phyloP scores from a whole-genome alignment of 352 stramenopile genomes.

The Phytopythium litorale region DNA sequence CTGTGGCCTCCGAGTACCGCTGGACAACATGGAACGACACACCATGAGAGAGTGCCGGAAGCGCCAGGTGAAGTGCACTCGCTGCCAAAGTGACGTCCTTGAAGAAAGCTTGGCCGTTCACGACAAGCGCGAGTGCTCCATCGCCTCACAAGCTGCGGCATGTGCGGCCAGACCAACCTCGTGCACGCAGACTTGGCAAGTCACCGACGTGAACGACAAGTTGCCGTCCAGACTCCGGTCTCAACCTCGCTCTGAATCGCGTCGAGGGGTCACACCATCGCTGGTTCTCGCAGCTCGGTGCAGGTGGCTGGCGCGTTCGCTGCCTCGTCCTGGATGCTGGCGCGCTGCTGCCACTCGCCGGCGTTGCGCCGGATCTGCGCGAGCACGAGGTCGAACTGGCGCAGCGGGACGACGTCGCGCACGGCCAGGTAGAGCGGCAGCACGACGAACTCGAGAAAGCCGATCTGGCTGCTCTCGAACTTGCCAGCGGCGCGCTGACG shows the following conservation, averaged over 20 bases:
- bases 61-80: slow-evolving; percentile 29
- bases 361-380: slow-evolving; percentile 44
- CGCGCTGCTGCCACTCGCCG: slow-evolving; percentile 26
- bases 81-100: slow-evolving; percentile 28
- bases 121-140: slow-evolving; percentile 24
- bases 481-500: slow-evolving; percentile 29
- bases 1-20: slow-evolving; percentile 49
- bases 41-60: slow-evolving; percentile 34
- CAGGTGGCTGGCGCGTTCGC: not conserved
- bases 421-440: slow-evolving; percentile 56
- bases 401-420: slow-evolving; percentile 41
- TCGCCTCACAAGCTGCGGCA: slow-evolving; percentile 47
- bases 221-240: too few relatives aligned
- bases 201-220: slow-evolving; percentile 22
- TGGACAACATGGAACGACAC: slow-evolving; percentile 40
- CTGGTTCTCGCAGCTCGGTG: not conserved
- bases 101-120: slow-evolving; percentile 36
- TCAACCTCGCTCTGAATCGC: too few relatives aligned
- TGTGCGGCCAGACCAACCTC: slow-evolving; percentile 48
- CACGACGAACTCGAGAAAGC: slow-evolving; percentile 73
- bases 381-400: slow-evolving; percentile 43
- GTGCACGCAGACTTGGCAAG: slow-evolving; percentile 20
- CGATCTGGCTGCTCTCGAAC: slow-evolving; percentile 69
- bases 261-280: not conserved
- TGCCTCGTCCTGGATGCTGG: not conserved